phyloP scores from a whole-genome alignment of 345 rosid species.

The Eutrema japonicum region DNA sequence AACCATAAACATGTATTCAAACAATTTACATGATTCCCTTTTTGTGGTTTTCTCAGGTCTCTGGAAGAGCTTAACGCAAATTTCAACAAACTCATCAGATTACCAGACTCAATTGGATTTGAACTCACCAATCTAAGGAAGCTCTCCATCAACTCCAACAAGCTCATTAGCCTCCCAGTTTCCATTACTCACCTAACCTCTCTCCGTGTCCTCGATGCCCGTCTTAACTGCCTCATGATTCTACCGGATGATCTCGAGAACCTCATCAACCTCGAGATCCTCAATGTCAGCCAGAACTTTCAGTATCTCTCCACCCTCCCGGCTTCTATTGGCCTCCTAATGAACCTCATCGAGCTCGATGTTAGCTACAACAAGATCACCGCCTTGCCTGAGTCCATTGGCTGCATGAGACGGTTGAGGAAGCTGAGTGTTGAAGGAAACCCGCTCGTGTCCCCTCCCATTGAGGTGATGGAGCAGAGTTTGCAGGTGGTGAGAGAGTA shows the following conservation, averaged over 20 bases:
- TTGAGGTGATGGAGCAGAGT: constrained; percentile 67
- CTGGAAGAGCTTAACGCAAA: constrained; percentile 85
- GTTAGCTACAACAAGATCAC: constrained; percentile 78
- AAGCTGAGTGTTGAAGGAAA: constrained; percentile 80
- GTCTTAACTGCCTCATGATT: constrained; percentile 75
- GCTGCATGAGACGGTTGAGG: constrained; percentile 69
- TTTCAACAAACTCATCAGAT: constrained; percentile 75
- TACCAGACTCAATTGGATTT: constrained; percentile 77
- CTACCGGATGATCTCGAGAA: constrained; percentile 83
- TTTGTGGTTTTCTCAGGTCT: constrained; percentile 48
- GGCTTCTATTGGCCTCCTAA: constrained; percentile 51
- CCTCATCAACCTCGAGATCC: constrained; percentile 66
- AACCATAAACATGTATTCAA: constrained; percentile 3
- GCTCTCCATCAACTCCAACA: constrained; percentile 77
- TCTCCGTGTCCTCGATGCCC: constrained; percentile 62
- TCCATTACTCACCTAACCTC: constrained; percentile 71
- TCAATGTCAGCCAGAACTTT: constrained; percentile 86
- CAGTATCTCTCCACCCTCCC: constrained; percentile 68
- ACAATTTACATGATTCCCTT: background rate
- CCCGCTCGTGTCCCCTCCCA: constrained; percentile 74
- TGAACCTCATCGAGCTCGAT: constrained; percentile 74
- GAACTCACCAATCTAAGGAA: constrained; percentile 71
- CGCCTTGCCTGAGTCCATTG: constrained; percentile 69
- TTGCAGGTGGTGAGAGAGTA: constrained; percentile 68
- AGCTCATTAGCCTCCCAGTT: constrained; percentile 61